Percentiles rank a stretch among this genome's conserved stretches.
Conservation (phyloP, 2,329 filamentous ascomycete species). For the Aspergillus pseudoglaucus region DNA sequence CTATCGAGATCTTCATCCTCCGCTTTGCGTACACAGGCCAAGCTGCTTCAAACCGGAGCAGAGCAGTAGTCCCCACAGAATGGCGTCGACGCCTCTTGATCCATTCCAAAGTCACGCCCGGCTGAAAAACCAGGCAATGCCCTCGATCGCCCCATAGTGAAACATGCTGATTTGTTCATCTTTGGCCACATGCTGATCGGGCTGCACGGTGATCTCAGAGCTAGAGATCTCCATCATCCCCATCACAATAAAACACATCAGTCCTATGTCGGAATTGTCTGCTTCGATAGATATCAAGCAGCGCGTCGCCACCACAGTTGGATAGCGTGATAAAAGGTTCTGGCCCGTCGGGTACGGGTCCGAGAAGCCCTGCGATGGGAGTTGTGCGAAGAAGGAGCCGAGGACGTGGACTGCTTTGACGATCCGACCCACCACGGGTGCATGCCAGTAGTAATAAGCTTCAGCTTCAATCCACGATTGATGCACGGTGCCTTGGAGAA, state of each 20-base stretch:
- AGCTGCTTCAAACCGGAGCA: neutral
- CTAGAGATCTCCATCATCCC: slow-evolving; percentile 68
- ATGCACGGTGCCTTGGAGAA: slow-evolving; percentile 54
- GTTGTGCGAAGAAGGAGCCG: slow-evolving; percentile 60
- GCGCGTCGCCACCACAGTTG: slow-evolving; percentile 57
- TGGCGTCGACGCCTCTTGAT: neutral
- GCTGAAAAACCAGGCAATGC: slow-evolving; percentile 56
- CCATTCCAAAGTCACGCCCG: slow-evolving; percentile 1
- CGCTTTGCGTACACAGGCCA: neutral
- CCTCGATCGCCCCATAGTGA: slow-evolving; percentile 64
- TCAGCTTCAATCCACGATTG: slow-evolving; percentile 59
- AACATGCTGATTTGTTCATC: slow-evolving; percentile 67
- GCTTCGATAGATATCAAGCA: slow-evolving; percentile 62
- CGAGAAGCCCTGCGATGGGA: slow-evolving; percentile 39
- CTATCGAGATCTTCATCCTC: neutral
- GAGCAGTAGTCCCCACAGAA: neutral
- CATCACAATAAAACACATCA: slow-evolving; percentile 60
- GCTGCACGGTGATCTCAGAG: slow-evolving; percentile 59
- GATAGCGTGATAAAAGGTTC: slow-evolving; percentile 52
- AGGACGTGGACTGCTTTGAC: slow-evolving; percentile 48
- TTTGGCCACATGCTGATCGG: slow-evolving; percentile 58
- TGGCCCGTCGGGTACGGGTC: slow-evolving; percentile 18
- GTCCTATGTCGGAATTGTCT: slow-evolving; percentile 54
- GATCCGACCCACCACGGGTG: slow-evolving; percentile 54
- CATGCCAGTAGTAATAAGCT: slow-evolving; percentile 63